phyloP scores from a whole-genome alignment of 441 rosid species.

The Erysimum cheiri region DNA sequence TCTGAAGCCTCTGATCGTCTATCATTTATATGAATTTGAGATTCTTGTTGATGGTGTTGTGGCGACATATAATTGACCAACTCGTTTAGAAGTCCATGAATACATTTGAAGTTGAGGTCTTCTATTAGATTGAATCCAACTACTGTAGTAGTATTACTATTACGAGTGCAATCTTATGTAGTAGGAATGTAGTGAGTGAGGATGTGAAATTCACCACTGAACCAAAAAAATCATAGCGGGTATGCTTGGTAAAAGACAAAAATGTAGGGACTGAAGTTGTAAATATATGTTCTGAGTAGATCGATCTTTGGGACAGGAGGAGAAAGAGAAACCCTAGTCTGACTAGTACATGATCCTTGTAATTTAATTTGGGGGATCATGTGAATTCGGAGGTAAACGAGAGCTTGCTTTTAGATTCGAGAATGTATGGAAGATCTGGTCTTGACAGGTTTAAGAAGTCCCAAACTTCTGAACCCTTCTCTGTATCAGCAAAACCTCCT shows the following conservation, averaged over 20 bases:
- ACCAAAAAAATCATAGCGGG: background rate
- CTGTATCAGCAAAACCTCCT: slow-evolving; percentile 57
- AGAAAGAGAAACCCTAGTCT: slow-evolving; percentile 38
- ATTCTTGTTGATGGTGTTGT: background rate
- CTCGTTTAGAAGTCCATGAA: background rate
- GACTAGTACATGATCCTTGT: background rate
- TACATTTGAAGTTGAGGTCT: background rate
- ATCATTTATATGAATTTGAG: slow-evolving; percentile 1
- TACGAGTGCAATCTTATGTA: background rate
- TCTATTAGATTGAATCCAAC: too few species aligned
- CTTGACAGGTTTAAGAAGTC: slow-evolving; percentile 94
- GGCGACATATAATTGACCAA: background rate
- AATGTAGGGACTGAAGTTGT: slow-evolving; percentile 14
- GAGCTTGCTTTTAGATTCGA: background rate
- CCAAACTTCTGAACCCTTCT: slow-evolving; percentile 91
- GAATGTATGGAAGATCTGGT: slow-evolving; percentile 90
- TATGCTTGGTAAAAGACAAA: background rate
- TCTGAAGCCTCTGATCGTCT: background rate
- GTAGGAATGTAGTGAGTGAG: background rate
- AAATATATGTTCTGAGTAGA: background rate
- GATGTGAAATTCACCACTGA: background rate
- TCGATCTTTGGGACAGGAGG: background rate
- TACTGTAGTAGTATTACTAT: background rate
- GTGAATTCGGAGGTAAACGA: background rate
- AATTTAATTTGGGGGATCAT: too few species aligned